phyloP scores from a whole-genome alignment of 306 rosid species.

The Sechiopsis laciniata region DNA sequence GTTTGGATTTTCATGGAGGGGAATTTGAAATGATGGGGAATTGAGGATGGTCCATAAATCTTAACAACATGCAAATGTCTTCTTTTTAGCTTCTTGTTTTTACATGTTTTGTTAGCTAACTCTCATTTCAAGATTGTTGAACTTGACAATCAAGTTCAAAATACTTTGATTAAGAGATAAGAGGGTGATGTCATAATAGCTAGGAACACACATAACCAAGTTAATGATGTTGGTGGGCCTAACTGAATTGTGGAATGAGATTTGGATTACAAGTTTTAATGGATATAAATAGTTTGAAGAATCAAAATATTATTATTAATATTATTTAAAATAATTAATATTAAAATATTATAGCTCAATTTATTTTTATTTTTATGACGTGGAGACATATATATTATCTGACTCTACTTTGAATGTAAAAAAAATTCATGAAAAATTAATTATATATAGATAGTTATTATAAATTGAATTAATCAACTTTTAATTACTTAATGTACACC shows the following conservation, averaged over 20 bases:
- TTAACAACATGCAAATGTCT: conserved; percentile 20
- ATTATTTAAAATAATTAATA: too few species aligned
- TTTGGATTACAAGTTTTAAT: too few species aligned
- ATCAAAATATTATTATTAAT: too few species aligned
- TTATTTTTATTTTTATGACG: too few species aligned
- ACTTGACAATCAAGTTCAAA: background rate
- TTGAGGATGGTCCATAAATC: background rate
- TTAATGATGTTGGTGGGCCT: background rate
- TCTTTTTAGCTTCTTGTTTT: conserved; percentile 4
- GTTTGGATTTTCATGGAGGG: background rate
- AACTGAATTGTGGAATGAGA: background rate
- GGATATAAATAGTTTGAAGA: too few species aligned
- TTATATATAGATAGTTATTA: too few species aligned
- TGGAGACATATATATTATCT: too few species aligned
- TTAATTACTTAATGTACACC: too few species aligned
- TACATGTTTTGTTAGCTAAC: conserved; percentile 6
- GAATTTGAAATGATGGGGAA: background rate
- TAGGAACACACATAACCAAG: background rate
- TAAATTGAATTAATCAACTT: too few species aligned
- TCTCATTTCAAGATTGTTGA: background rate
- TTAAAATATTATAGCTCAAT: too few species aligned
- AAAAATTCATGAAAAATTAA: too few species aligned
- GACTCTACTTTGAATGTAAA: too few species aligned
- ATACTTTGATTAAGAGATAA: background rate
- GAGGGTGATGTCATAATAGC: background rate